Evolutionary conservation across 2,329 filamentous ascomycete species (phyloP), one percentile per base, ranked within the genome.

Genomic region (Nigrospora oryzae): DNA sequence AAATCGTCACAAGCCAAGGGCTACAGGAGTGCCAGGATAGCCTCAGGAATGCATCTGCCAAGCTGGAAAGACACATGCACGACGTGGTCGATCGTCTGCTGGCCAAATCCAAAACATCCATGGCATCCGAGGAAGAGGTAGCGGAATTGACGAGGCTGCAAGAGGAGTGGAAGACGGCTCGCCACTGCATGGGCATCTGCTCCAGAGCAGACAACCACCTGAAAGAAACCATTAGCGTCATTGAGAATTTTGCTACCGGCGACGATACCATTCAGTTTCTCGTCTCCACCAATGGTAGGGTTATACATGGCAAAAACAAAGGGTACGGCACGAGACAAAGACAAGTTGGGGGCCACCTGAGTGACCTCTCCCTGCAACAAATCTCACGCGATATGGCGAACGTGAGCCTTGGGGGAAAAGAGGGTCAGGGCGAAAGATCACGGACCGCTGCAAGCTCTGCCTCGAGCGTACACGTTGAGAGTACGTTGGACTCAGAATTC

Each of bases 1-100:
- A 63, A 51, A 53, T 36, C 41, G 44, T 65, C 44, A 62, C 56
- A 14, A 58, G 52, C 38, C 52, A 59, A 36, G 56, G 60, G 45
- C 50, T 66, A 42, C 55, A 62, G 40, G 62, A 63, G 56, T 66
- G 59, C 52, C 61, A 59, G 52, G 53, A 54, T 41, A 61, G 51
- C 46, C 54, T 66, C 40, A 49, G 49, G 54, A 49, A 31, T 59
- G 34, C 58, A 6, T 15, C 13, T 16, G 19, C 15, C 8, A 37
- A 16, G 36, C 36, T 37, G 36, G 36, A 37, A 14, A 37, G 19
- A 17, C 15, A 37, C 36, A 37, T 37, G 36, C 14, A 16, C 15
- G 19, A 17, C n/a, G 36, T 17, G 19, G 36, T 62, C 41, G 51
- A 64, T 45, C 53, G 52, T 42, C 42, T 64, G 34, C 40, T 65